Evolutionary conservation across 2,329 filamentous ascomycete genomes (phyloP).

Genomic region (Plenodomus biglobosus): DNA sequence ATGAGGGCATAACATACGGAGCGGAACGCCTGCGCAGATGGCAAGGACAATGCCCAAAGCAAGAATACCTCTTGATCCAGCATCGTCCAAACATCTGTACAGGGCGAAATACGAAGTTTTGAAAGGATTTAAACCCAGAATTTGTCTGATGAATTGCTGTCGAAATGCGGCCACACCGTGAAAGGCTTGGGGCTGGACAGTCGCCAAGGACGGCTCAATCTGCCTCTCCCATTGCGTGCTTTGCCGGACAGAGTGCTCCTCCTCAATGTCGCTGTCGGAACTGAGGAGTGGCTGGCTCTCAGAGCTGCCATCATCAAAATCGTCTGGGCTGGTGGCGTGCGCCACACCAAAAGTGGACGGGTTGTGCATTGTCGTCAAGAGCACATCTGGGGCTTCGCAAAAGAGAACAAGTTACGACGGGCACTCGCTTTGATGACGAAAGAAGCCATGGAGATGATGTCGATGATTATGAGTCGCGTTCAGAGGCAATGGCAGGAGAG

Average conservation of each 20-base stretch:
- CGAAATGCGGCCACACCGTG: constrained; percentile 33
- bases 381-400: background rate
- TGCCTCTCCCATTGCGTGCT: constrained; percentile 38
- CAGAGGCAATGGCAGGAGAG: background rate
- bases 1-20: constrained; percentile 24
- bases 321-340: constrained; percentile 7
- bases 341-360: background rate
- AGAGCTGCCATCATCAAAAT: constrained; percentile 16
- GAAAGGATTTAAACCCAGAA: constrained; percentile 49
- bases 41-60: constrained; percentile 45
- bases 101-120: constrained; percentile 54
- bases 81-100: constrained; percentile 49
- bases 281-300: constrained; percentile 21
- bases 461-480: constrained; percentile 6
- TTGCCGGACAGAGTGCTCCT: constrained; percentile 17
- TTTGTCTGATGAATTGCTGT: constrained; percentile 41
- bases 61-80: constrained; percentile 43
- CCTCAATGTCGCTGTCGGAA: constrained; percentile 19
- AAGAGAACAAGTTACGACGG: background rate
- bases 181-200: constrained; percentile 39
- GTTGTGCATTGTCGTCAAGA: constrained; percentile 3
- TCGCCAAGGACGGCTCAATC: constrained; percentile 40
- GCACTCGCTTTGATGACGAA: constrained; percentile 3
- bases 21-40: constrained; percentile 59
- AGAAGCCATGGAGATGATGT: constrained; percentile 14